Base-by-base conservation (phyloP, 176 grass and related monocot genomes). In the Oryza officinalis region DNA sequence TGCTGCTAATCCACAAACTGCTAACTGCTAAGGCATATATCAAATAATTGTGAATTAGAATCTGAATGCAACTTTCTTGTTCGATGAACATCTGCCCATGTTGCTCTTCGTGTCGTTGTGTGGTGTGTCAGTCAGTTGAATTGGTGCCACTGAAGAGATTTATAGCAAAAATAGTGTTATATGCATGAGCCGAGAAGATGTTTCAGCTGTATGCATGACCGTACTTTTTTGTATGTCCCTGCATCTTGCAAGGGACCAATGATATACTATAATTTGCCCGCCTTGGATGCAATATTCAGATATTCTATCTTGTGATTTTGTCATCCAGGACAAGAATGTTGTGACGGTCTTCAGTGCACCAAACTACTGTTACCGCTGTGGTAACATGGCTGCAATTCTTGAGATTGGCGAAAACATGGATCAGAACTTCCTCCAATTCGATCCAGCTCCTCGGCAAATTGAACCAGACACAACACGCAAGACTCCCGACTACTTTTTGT, bases 401-500 rank as follows among this genome's bases (percentile, higher is more conserved):
- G 95, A 97, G 64, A 89, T 97, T 13, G 95, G 95, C 30, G 95
- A 97, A 82, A 92, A 97, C 52, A 97, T 97, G 95, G 92, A 92
- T 63, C 95, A 94, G 60, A 97, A 97, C 81, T 94, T 97, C 83
- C 92, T 97, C 66, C 95, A 97, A 79, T 97, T 97, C 37, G 92
- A 97, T 74, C 95, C 95, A 27, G 92, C 95, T 1, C 92, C 92
- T 23, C 88, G 88, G 81, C 95, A 97, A 86, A 92, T 97, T 71
- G 95, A 97, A 63, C 95, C 95, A 0, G 95, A 97, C 73, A 93
- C 84, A 25, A 94, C 95, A 33, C 95, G 92, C 84, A 97, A 97
- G 68, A 97, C 95, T 38, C 95, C 95, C 5, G 95, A 97, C 86
- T 97, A 94, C 86, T 94, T 97, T 89, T 91, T 94, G 88, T 97